phyloP scores from a whole-genome alignment of 2,329 filamentous ascomycete species.

The Stagonosporopsis chrysanthemi region DNA sequence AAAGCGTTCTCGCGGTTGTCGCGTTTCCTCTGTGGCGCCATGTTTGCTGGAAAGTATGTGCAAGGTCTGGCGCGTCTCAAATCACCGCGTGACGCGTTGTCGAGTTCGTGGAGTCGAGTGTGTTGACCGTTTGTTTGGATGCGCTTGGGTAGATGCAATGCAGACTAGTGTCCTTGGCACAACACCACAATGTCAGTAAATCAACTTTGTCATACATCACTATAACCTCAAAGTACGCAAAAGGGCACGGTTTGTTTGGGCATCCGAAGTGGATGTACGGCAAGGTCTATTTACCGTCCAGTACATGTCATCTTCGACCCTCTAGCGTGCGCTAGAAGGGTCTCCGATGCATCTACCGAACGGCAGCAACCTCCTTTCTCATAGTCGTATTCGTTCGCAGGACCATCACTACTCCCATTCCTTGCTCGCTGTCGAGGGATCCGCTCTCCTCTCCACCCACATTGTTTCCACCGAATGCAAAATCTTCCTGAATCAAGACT shows the following conservation, averaged over 20 bases:
- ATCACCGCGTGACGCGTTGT: constrained; percentile 27
- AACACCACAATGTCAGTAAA: background rate
- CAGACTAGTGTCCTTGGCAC: constrained; percentile 17
- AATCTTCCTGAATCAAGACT: constrained; percentile 45
- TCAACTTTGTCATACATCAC: too few species aligned
- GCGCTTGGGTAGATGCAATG: constrained; percentile 17
- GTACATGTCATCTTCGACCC: constrained; percentile 20
- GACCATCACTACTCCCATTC: constrained; percentile 42
- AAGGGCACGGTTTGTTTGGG: constrained; percentile 21
- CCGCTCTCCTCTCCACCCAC: constrained; percentile 45
- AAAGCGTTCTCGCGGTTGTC: constrained; percentile 51
- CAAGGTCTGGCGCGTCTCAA: background rate
- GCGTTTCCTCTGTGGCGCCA: constrained; percentile 48
- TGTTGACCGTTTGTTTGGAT: constrained; percentile 34
- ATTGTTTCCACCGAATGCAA: constrained; percentile 45
- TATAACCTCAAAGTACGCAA: background rate
- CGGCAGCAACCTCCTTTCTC: constrained; percentile 32
- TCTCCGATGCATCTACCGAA: constrained; percentile 24
- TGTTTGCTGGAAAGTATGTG: constrained; percentile 12
- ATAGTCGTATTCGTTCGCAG: constrained; percentile 34
- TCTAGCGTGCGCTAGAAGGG: constrained; percentile 11
- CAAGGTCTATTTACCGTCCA: constrained; percentile 30
- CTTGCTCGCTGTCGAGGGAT: constrained; percentile 43
- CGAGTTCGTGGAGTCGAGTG: constrained; percentile 22
- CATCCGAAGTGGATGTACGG: constrained; percentile 29